Percentiles rank a stretch among this genome's conserved stretches.
Conservation (phyloP, 2,329 filamentous ascomycete genomes). For the Hymenoscyphus scutula region DNA sequence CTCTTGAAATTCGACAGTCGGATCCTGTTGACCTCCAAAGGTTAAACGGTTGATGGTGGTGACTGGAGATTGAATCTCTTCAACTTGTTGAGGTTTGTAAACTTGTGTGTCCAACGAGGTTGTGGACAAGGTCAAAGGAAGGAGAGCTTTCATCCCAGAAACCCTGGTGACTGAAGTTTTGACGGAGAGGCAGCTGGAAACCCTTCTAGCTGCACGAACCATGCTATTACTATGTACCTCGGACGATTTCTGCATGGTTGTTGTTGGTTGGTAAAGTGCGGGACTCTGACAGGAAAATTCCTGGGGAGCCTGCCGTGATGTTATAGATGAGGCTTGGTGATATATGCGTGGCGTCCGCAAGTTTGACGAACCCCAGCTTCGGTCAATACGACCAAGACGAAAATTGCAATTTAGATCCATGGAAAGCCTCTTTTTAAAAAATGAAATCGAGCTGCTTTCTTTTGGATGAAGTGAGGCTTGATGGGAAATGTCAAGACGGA, state of each 20-base stretch:
- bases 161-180: slow-evolving; percentile 23
- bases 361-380: slow-evolving; percentile 1
- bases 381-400: neutral
- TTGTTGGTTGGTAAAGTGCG: neutral
- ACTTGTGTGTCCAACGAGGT: slow-evolving; percentile 14
- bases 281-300: slow-evolving; percentile 5
- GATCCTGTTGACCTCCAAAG: slow-evolving; percentile 10
- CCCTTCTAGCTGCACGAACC: neutral
- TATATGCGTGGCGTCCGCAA: neutral
- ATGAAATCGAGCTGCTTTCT: neutral
- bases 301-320: neutral
- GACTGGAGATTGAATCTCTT: slow-evolving; percentile 9
- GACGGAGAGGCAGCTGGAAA: slow-evolving; percentile 6
- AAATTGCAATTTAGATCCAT: neutral
- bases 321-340: slow-evolving; percentile 1
- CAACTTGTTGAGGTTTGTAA: slow-evolving; percentile 5
- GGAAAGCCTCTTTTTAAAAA: neutral
- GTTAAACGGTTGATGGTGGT: slow-evolving; percentile 14
- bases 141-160: slow-evolving; percentile 30
- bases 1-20: neutral
- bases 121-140: slow-evolving; percentile 28
- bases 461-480: too few relatives aligned
- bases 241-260: neutral
- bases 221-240: neutral
- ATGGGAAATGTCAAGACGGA: too few relatives aligned